These are phyloP conservation scores for Plantago elongata DNA, from an alignment of 257 asterid genomes.

Conservation along the genomic window DNA sequence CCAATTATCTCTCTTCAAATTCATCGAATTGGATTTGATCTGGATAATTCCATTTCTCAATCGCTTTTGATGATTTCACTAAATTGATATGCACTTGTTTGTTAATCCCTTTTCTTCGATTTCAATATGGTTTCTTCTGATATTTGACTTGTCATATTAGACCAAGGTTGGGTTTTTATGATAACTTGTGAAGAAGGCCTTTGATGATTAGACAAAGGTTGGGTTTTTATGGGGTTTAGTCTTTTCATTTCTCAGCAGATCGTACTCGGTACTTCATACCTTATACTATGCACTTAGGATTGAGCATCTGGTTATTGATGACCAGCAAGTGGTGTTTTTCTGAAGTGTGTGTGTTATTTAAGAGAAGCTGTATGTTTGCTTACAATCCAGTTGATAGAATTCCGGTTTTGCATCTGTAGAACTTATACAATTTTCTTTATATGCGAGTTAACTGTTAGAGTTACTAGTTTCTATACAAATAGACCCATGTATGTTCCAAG, in stretches of 20 bases:
- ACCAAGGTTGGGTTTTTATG: too few species aligned
- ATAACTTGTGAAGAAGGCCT: not conserved
- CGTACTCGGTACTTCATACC: constrained; percentile 1
- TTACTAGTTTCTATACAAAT: not conserved
- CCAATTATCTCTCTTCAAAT: too few species aligned
- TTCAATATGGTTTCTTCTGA: not conserved
- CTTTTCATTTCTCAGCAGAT: not conserved
- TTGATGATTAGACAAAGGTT: not conserved
- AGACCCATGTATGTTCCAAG: not conserved
- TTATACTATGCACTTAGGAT: too few species aligned
- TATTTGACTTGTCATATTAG: not conserved
- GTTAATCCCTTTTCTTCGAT: too few species aligned
- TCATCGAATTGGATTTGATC: not conserved
- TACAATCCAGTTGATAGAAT: too few species aligned
- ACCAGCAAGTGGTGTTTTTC: too few species aligned
- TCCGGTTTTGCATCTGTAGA: not conserved
- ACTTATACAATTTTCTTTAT: not conserved
- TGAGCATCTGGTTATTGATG: too few species aligned
- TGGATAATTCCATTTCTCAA: not conserved
- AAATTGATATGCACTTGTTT: too few species aligned
- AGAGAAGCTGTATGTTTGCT: too few species aligned
- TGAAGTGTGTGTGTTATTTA: too few species aligned
- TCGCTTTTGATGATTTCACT: constrained; percentile 6
- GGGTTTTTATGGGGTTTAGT: not conserved
- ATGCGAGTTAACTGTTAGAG: not conserved